Evolutionary conservation across 768 basidiomycete genomes (phyloP).

Genomic region (Suillus weaverae): DNA sequence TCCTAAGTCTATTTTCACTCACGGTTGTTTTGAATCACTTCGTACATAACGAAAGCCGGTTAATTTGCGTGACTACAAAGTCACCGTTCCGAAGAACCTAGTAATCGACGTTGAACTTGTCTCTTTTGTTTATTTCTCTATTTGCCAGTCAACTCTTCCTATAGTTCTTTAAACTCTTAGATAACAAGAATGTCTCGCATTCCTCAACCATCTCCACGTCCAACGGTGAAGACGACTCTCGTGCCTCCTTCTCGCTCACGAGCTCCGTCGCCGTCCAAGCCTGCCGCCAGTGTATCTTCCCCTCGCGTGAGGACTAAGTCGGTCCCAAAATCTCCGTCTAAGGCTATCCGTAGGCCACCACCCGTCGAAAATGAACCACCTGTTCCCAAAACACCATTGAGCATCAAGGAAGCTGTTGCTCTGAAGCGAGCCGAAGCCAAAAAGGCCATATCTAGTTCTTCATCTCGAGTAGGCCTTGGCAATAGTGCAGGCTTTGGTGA

Average conservation of each 20-base stretch:
- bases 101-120: background rate
- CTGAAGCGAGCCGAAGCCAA: constrained; percentile 77
- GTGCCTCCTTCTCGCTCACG: constrained; percentile 31
- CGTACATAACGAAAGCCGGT: background rate
- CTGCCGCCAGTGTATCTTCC: constrained; percentile 23
- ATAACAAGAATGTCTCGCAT: constrained; percentile 39
- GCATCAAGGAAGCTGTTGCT: constrained; percentile 77
- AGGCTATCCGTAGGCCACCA: constrained; percentile 24
- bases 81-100: background rate
- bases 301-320: constrained; percentile 40
- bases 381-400: constrained; percentile 40
- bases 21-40: background rate
- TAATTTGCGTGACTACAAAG: background rate
- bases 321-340: constrained; percentile 36
- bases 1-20: background rate
- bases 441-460: constrained; percentile 42
- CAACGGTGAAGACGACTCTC: constrained; percentile 29
- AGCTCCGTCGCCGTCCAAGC: constrained; percentile 32
- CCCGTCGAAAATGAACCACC: constrained; percentile 22
- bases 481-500: constrained; percentile 30
- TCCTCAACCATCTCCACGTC: constrained; percentile 36
- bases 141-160: background rate
- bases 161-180: background rate
- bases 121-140: background rate
- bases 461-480: constrained; percentile 18